Evolutionary conservation across 176 grass and related monocot genomes (phyloP), one percentile per base, ranked within the genome.

Genomic region (Zizania latifolia): DNA sequence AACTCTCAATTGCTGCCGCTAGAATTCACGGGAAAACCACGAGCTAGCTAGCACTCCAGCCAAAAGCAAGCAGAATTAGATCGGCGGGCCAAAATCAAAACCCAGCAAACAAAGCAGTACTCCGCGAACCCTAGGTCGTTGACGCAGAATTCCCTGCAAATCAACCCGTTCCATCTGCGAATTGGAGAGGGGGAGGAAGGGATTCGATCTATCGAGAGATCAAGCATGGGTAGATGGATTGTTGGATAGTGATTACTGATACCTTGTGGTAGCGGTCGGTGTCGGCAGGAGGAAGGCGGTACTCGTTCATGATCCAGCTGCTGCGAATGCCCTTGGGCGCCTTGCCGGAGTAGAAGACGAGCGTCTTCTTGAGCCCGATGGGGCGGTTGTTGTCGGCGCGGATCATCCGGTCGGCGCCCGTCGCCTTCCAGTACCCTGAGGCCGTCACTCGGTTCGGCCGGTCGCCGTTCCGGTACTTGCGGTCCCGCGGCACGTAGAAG

Each of bases 251-350:
- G n/a, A n/a, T n/a, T n/a, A n/a, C n/a, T n/a, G 2, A 2, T 85
- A 99, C 96, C 92, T 92, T 99, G 72, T 86, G 72, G 86, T 90
- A 85, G 1, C 85, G 92, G 72, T 95, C 79, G 13, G 85, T 70
- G 44, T 99, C 70, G 15, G 59, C 74, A 2, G 75, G 85, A 16
- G 87, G 92, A 37, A 99, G 73, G 10, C 96, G 96, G 63, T 95
- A 99, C 83, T 99, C 96, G 84, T 99, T 99, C 96, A 99, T 99
- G 68, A 99, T 99, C 96, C 96, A 99, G 84, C 85, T 90, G 53
- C 76, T 86, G 66, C 96, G 77, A 39, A 90, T 63, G 60, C 96
- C 96, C 82, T 95, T 99, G 50, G 96, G 96, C 1, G 96, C 96
- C 76, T 99, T 99, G 72, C 96, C 96, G 60, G 89, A 92, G 89